Base-by-base conservation (phyloP, 2,329 filamentous ascomycete species). In the Diaporthe longicolla region DNA sequence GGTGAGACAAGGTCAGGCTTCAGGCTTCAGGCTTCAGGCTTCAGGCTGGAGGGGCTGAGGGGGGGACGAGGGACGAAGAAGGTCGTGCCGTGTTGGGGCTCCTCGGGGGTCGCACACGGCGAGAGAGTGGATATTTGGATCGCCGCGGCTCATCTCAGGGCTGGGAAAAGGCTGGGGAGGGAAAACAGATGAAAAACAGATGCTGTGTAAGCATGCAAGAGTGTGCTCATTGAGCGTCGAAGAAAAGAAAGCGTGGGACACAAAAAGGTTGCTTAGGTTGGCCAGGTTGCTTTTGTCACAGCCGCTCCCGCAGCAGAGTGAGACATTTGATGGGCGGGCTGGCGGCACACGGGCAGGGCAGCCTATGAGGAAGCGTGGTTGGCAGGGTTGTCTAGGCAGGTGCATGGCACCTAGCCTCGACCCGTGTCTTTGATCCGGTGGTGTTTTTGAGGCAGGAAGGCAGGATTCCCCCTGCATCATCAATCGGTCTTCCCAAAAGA, bases 121-220 rank as follows among this genome's bases (percentile, higher is more conserved):
- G 63, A 68, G 40, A 24, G 48, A 40, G 8, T 54, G 15, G 63
- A 68, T 68, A 68, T 68, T 68, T 68, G 63, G 63, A 68, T 68
- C 63, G 63, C 63, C 63, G 48, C 63, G 63, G 63, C n/a, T 68
- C 63, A 68, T 68, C 48, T 68, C 63, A 54, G n/a, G 45, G 45
- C 21, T 37, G 19, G 45, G 3, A 8, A 10, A 26, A 6, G 29
- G 29, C 29, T 32, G 15, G 21, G 37, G 3, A 10, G 13, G 37
- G 37, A 37, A n/a, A n/a, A n/a, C n/a, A n/a, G n/a, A n/a, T n/a
- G n/a, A n/a, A 11, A 37, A 37, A 37, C 37, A 37, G 37, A 37
- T 26, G 10, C 24, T 17, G 63, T 40, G 59, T 21, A 6, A 21
- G 32, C 37, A 40, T 40, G 37, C 37, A 40, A 40, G 19, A 24